phyloP scores from a whole-genome alignment of 495 filamentous ascomycete species.

The Daldinia loculata region DNA sequence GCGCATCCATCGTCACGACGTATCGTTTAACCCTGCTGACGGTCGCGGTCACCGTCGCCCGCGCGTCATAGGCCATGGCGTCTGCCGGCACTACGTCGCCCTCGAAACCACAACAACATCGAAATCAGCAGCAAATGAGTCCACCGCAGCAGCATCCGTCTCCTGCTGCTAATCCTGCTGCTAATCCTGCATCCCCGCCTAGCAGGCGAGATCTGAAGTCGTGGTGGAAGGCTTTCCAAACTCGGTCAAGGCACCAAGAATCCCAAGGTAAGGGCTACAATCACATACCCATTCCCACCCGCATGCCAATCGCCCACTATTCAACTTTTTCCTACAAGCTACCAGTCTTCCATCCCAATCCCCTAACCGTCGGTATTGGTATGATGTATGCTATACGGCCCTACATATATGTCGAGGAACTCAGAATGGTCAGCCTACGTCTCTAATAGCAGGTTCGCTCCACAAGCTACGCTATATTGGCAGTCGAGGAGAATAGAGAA shows the following conservation, averaged over 20 bases:
- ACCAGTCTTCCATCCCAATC: constrained; percentile 7
- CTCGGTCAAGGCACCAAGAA: constrained; percentile 76
- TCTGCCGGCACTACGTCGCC: constrained; percentile 45
- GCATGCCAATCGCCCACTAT: constrained; percentile 26
- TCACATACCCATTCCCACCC: constrained; percentile 4
- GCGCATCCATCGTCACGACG: constrained; percentile 25
- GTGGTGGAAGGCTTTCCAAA: constrained; percentile 93
- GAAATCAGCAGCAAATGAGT: constrained; percentile 41
- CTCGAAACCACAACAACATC: constrained; percentile 34
- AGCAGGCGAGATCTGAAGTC: constrained; percentile 83
- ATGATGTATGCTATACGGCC: background rate
- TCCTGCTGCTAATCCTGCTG: constrained; percentile 28
- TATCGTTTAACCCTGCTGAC: constrained; percentile 25
- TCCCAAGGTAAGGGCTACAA: constrained; percentile 68
- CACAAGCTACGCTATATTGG: constrained; percentile 16
- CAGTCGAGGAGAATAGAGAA: constrained; percentile 36
- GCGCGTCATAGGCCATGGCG: constrained; percentile 48
- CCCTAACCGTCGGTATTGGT: constrained; percentile 6
- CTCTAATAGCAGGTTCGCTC: background rate
- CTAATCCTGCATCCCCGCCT: constrained; percentile 64
- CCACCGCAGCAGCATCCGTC: constrained; percentile 34
- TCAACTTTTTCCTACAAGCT: constrained; percentile 26
- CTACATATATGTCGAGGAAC: background rate
- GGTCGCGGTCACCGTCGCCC: constrained; percentile 41
- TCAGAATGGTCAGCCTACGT: background rate